A percentile compares a stretch with the other conserved stretches of the same genome.
phyloP scores from a whole-genome alignment of 495 filamentous ascomycete genomes.

The Talaromyces proteolyticus region DNA sequence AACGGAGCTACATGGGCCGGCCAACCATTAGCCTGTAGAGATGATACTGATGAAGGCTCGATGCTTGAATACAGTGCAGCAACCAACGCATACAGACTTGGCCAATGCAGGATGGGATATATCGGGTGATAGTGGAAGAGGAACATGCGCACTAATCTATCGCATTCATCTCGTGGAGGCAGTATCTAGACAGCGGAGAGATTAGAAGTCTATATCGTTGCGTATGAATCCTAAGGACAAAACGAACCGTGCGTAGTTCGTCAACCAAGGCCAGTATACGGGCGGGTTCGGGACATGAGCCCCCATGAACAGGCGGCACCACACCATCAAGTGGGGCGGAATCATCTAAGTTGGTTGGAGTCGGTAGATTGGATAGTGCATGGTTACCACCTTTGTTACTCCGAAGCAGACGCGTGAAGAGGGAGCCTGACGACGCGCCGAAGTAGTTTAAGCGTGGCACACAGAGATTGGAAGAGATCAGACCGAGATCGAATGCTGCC shows the following conservation, averaged over 20 bases:
- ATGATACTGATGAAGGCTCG: neutral
- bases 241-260: neutral
- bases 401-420: neutral
- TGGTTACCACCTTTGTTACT: neutral
- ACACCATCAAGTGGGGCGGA: neutral
- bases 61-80: neutral
- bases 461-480: neutral
- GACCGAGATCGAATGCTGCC: neutral
- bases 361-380: neutral
- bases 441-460: neutral
- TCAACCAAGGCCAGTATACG: neutral
- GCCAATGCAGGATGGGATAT: neutral
- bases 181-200: neutral
- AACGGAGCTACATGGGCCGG: neutral
- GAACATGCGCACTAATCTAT: neutral
- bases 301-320: neutral
- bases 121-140: neutral
- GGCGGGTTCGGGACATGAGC: neutral
- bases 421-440: neutral
- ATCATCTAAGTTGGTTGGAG: neutral
- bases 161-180: neutral
- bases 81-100: neutral
- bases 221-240: neutral
- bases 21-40: neutral
- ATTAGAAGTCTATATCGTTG: neutral